A percentile compares a stretch with the other conserved stretches of the same genome.
phyloP scores from a whole-genome alignment of 2,329 filamentous ascomycete genomes.

The Atkinsonella texensis region DNA sequence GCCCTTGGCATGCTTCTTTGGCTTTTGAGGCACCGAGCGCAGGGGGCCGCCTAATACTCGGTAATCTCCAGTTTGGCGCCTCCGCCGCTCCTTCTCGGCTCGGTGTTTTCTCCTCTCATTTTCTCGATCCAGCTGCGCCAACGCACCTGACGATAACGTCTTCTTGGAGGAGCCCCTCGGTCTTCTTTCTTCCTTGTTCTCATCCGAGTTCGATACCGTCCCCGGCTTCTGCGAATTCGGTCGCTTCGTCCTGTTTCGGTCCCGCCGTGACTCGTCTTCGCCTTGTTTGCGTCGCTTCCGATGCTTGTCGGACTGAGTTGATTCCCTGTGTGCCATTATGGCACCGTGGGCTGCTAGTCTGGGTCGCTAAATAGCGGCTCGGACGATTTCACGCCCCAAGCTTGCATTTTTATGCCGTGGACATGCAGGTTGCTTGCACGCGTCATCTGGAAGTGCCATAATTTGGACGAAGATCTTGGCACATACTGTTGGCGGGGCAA shows the following conservation, averaged over 20 bases:
- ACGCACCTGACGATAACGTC: constrained; percentile 37
- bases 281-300: constrained; percentile 18
- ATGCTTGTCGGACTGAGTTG: constrained; percentile 9
- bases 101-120: constrained; percentile 41
- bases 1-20: constrained; percentile 24
- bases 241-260: constrained; percentile 24
- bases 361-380: constrained; percentile 8
- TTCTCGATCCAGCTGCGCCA: constrained; percentile 53
- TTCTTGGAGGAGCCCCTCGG: constrained; percentile 12
- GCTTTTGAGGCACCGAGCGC: constrained; percentile 8
- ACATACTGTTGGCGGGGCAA: constrained; percentile 6
- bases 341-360: neutral
- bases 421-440: neutral
- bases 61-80: constrained; percentile 7
- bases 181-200: constrained; percentile 16
- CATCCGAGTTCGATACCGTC: constrained; percentile 19
- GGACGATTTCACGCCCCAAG: constrained; percentile 1
- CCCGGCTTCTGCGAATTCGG: constrained; percentile 20
- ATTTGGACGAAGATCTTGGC: neutral
- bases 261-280: constrained; percentile 17
- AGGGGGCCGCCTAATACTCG: neutral
- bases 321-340: constrained; percentile 6
- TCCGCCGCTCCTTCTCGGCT: constrained; percentile 21
- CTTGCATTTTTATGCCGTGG: neutral
- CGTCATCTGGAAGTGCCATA: neutral